phyloP scores from a whole-genome alignment of 2,329 filamentous ascomycete species.

The Akanthomyces dipterigenus region DNA sequence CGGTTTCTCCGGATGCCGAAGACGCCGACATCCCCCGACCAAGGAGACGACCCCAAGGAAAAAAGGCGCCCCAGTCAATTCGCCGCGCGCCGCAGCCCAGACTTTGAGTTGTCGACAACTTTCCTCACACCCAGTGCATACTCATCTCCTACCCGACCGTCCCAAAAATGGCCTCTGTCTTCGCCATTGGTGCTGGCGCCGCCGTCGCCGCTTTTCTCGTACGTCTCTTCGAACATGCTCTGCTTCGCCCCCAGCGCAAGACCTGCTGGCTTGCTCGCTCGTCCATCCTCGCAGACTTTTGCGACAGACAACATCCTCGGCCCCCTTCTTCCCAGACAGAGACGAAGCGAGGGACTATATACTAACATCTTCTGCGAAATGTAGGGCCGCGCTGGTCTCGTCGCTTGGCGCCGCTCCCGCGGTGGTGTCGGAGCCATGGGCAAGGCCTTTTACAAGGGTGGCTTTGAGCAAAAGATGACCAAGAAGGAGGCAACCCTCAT shows the following conservation, averaged over 20 bases:
- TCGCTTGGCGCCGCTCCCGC: constrained; percentile 78
- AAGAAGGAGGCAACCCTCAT: constrained; percentile 86
- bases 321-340: not conserved
- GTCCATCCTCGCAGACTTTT: not conserved
- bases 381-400: constrained; percentile 84
- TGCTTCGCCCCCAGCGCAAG: not conserved
- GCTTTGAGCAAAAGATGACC: constrained; percentile 96
- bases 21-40: constrained; percentile 6
- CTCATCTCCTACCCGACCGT: not conserved
- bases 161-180: constrained; percentile 33
- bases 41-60: not conserved
- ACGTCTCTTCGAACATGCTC: constrained; percentile 17
- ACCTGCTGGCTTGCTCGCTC: too few relatives aligned
- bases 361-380: constrained; percentile 13
- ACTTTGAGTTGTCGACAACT: not conserved
- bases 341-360: not conserved
- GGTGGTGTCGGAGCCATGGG: constrained; percentile 74
- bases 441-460: constrained; percentile 94
- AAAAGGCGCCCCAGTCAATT: constrained; percentile 7
- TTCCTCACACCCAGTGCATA: not conserved
- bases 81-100: not conserved
- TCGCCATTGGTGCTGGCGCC: constrained; percentile 41
- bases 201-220: constrained; percentile 48
- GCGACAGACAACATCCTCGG: not conserved
- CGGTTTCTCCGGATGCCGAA: constrained; percentile 8